Evolutionary conservation across 805 yeast genomes (phyloP), one percentile per base, ranked within the genome.

Genomic region (Nakazawaea siamensis): DNA sequence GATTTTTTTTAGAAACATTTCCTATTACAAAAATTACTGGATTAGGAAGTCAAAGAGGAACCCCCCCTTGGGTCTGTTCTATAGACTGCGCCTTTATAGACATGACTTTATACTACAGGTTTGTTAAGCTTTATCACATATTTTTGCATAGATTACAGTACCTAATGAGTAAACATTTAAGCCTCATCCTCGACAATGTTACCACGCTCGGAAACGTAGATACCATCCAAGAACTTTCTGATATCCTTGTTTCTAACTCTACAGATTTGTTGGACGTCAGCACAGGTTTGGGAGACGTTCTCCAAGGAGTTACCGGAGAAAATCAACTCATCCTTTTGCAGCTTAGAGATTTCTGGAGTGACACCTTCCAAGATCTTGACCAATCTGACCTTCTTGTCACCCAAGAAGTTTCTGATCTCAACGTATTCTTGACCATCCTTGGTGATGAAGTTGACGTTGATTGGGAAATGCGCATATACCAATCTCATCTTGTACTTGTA

Each of bases 381-480:
- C 50, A 65, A 64, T 76, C 94, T 81, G 52, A 84, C 88, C 67
- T 80, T 74, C 79, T 84, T 86, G 76, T 86, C 94, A 71, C 95
- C 95, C 70, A 85, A 77, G 78, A 80, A 85, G 76, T 85, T 85
- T 80, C 95, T 83, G 74, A 86, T 85, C 73, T 86, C 95, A 51
- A 84, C 79, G 59, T 57, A 73, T 46, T 70, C 64, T 37, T 60
- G 54, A 52, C 80, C 82, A 43, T 86, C 90, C 56, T 70, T 68
- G 49, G 80, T 81, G 61, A 80, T 60, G 51, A 83, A 65, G 74
- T 84, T 85, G 52, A 86, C 92, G 70, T 86, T 85, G 70, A 87
- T 86, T 64, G 95, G 95, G 90, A 85, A 85, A 83, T 86, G 95
- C 78, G 95, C 95, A 64, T 86, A 86, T 48, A 85, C 95, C 68